A percentile compares a stretch with the other conserved stretches of the same genome.
These are phyloP conservation scores for Aspergillus bertholletiae DNA, from an alignment of 495 filamentous ascomycete species.

Conservation along the genomic window DNA sequence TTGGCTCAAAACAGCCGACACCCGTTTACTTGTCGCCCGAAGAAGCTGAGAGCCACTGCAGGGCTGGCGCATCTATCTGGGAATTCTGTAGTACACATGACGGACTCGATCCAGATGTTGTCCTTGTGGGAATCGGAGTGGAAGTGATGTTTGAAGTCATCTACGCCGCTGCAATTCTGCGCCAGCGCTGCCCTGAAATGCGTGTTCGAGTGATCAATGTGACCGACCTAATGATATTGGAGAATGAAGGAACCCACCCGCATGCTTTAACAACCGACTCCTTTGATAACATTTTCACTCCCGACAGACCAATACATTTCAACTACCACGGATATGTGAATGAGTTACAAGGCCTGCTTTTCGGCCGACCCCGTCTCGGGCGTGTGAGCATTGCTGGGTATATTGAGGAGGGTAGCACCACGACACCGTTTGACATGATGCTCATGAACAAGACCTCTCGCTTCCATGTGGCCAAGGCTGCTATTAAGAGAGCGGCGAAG, in stretches of 20 bases:
- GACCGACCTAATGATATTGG: constrained; percentile 69
- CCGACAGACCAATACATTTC: constrained; percentile 56
- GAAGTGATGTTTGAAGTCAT: constrained; percentile 71
- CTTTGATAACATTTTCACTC: constrained; percentile 61
- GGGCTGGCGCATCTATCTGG: constrained; percentile 61
- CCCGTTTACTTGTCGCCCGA: constrained; percentile 62
- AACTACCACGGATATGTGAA: constrained; percentile 70
- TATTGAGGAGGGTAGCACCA: constrained; percentile 67
- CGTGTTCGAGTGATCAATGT: constrained; percentile 67
- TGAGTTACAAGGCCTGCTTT: constrained; percentile 62
- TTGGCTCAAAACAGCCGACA: constrained; percentile 69
- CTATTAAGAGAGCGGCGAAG: constrained; percentile 47
- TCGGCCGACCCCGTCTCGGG: constrained; percentile 50
- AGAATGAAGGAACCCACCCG: constrained; percentile 56
- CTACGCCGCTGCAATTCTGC: constrained; percentile 57
- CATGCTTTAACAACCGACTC: constrained; percentile 53
- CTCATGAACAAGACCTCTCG: constrained; percentile 59
- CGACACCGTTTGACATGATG: constrained; percentile 76
- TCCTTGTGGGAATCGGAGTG: constrained; percentile 66
- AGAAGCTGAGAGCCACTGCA: constrained; percentile 66
- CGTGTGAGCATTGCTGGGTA: constrained; percentile 61
- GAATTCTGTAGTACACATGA: constrained; percentile 60
- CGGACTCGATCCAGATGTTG: constrained; percentile 60
- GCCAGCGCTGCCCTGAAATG: constrained; percentile 48
- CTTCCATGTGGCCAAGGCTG: constrained; percentile 59